phyloP scores from a whole-genome alignment of 2,329 filamentous ascomycete genomes.

The Aotearoamyces nothofagi region DNA sequence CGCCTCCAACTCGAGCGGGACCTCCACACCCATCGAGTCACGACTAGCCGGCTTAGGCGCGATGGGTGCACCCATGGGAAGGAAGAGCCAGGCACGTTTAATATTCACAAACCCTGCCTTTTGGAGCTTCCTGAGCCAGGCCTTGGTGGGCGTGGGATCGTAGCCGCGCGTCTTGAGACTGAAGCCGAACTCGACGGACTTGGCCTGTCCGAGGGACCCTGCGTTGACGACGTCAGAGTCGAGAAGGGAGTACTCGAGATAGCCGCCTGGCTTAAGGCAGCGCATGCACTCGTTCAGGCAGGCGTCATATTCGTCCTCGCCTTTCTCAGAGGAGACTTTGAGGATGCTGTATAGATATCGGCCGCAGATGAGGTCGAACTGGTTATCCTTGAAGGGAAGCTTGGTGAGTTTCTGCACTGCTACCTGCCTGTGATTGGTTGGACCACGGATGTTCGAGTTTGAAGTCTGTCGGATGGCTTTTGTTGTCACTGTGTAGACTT shows the following conservation, averaged over 20 bases:
- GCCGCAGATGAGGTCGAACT: slow-evolving; percentile 86
- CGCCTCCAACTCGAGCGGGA: slow-evolving; percentile 42
- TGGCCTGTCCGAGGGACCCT: slow-evolving; percentile 63
- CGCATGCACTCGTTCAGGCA: slow-evolving; percentile 79
- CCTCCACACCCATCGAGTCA: slow-evolving; percentile 23
- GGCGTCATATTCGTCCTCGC: slow-evolving; percentile 73
- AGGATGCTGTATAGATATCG: slow-evolving; percentile 75
- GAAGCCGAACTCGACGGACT: slow-evolving; percentile 85
- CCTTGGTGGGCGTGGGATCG: slow-evolving; percentile 69
- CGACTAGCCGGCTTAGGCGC: slow-evolving; percentile 18
- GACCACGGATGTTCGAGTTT: slow-evolving; percentile 65
- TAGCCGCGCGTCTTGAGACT: slow-evolving; percentile 81
- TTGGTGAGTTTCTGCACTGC: slow-evolving; percentile 62
- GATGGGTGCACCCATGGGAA: slow-evolving; percentile 54
- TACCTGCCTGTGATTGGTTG: slow-evolving; percentile 74
- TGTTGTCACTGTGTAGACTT: slow-evolving; percentile 77
- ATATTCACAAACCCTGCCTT: slow-evolving; percentile 66
- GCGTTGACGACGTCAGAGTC: slow-evolving; percentile 84
- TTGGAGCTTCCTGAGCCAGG: slow-evolving; percentile 60
- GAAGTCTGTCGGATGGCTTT: slow-evolving; percentile 54
- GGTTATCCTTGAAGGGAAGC: slow-evolving; percentile 70
- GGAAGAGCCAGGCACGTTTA: slow-evolving; percentile 75
- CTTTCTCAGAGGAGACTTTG: slow-evolving; percentile 53
- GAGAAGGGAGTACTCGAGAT: slow-evolving; percentile 79
- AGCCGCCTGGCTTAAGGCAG: slow-evolving; percentile 77